Evolutionary conservation across 2,329 filamentous ascomycete genomes (phyloP), one percentile per base, ranked within the genome.

Genomic region (Furcasterigmium furcatum): DNA sequence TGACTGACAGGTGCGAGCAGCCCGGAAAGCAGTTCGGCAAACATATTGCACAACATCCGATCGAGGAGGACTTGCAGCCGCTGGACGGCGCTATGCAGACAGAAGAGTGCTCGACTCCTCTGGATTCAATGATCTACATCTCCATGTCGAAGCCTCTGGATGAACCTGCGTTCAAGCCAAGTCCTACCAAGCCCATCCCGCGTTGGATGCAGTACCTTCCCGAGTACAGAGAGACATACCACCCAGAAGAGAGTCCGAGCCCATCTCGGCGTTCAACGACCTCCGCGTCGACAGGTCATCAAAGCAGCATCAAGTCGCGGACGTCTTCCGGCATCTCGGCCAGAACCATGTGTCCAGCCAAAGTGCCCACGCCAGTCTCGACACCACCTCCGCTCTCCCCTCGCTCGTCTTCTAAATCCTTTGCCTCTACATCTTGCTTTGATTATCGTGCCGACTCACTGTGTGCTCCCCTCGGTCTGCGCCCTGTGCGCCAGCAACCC

Each of bases 121-220:
- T 34, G 10, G 30, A 51, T 4, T 63, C 64, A 4, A 60, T 64
- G 2, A 69, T 79, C 6, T 80, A 77, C 57, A 68, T 80, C 7
- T 71, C 73, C 27, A 67, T 77, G 5, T 60, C 62, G 22, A 70
- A 81, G 48, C 77, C 78, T 0, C 48, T 79, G 10, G 66, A 71
- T 13, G 59, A 66, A 9, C 61, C 64, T 4, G 63, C 71, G 3
- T 80, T 80, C 54, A 66, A 62, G 49, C 72, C 74, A 2, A 70
- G 67, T 43, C 68, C 64, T 4, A 65, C 73, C 10, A 82, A 80
- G 49, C 73, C 76, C 2, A 67, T 80, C 10, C 77, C 77, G 0
- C 47, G 52, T 13, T 73, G 70, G 58, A 77, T 77, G 70, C 66
- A 64, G 38, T 34, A 34, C 14, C 14, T 42, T 3, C 40, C 40